Conservation (phyloP, 1,139 yeast genomes). For the Wickerhamiella pararugosa region DNA sequence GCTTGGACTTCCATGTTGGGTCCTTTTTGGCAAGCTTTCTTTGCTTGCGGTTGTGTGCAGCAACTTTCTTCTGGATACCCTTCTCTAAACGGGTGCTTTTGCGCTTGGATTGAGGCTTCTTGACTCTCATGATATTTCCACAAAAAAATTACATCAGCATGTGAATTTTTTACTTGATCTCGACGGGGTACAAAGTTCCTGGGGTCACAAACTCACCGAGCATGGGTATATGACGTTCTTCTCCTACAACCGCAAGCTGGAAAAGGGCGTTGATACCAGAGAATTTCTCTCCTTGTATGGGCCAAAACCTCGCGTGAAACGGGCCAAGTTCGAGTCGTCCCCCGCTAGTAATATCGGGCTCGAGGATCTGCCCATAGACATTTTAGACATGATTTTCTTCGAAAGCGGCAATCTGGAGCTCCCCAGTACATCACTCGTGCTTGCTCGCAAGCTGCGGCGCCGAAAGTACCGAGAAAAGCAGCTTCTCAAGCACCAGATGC, state of each 20-base stretch:
- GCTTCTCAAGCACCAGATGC: constrained; percentile 8
- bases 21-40: constrained; percentile 73
- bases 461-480: constrained; percentile 5
- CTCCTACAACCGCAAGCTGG: no score
- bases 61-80: constrained; percentile 89
- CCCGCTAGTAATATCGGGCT: neutral
- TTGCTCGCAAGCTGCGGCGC: constrained; percentile 11
- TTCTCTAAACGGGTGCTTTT: constrained; percentile 84
- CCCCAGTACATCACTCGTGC: constrained; percentile 8
- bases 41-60: constrained; percentile 81
- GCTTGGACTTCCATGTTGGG: constrained; percentile 80
- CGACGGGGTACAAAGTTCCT: no score
- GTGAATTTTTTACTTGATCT: no score
- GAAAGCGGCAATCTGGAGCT: constrained; percentile 12
- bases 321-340: no score
- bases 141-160: no score
- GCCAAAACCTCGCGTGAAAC: no score
- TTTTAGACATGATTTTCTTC: constrained; percentile 12
- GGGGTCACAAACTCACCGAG: no score
- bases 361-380: constrained; percentile 14
- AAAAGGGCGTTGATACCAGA: no score
- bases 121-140: constrained; percentile 27
- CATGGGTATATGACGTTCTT: no score
- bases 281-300: no score
- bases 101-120: constrained; percentile 70